Evolutionary conservation across 495 filamentous ascomycete species (phyloP).

Genomic region (Penicillium cinerascens): DNA sequence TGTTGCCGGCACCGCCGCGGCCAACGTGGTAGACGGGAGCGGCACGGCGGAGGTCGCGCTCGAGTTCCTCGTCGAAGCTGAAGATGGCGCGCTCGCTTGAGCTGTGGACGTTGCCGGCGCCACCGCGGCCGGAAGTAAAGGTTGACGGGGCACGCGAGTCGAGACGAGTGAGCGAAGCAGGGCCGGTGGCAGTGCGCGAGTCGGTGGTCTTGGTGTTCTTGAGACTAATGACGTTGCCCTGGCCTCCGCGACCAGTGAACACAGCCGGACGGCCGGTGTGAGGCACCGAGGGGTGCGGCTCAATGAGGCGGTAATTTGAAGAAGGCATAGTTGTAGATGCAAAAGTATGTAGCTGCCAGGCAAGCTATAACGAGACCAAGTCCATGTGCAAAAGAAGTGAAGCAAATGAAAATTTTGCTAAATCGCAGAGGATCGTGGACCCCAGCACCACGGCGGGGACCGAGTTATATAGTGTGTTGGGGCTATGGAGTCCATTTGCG

Average conservation of each 20-base stretch:
- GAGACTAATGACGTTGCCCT: slow-evolving; percentile 74
- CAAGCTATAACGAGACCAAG: slow-evolving; percentile 18
- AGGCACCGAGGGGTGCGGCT: slow-evolving; percentile 73
- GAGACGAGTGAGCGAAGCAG: slow-evolving; percentile 47
- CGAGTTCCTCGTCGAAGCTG: slow-evolving; percentile 89
- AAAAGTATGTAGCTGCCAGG: slow-evolving; percentile 10
- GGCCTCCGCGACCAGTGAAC: slow-evolving; percentile 82
- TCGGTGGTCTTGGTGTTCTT: slow-evolving; percentile 60
- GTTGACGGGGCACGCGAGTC: slow-evolving; percentile 39
- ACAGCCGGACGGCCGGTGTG: slow-evolving; percentile 55
- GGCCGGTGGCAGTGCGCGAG: slow-evolving; percentile 49
- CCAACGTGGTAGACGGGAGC: slow-evolving; percentile 78
- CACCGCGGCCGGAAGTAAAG: slow-evolving; percentile 81
- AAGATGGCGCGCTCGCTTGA: slow-evolving; percentile 67
- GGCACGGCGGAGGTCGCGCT: slow-evolving; percentile 59
- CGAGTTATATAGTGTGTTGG: slow-evolving; percentile 16
- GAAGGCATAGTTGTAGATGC: slow-evolving; percentile 25
- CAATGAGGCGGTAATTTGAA: slow-evolving; percentile 64
- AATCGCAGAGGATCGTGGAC: neutral
- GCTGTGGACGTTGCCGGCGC: slow-evolving; percentile 81
- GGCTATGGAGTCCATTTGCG: slow-evolving; percentile 14
- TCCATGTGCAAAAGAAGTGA: slow-evolving; percentile 16
- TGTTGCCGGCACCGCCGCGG: slow-evolving; percentile 85
- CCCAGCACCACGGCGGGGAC: slow-evolving; percentile 8
- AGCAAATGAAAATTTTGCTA: slow-evolving; percentile 1